A percentile compares a stretch with the other conserved stretches of the same genome.
These are phyloP conservation scores for Xerocomellus dryophilus DNA, from an alignment of 768 basidiomycete genomes.

Conservation along the genomic window DNA sequence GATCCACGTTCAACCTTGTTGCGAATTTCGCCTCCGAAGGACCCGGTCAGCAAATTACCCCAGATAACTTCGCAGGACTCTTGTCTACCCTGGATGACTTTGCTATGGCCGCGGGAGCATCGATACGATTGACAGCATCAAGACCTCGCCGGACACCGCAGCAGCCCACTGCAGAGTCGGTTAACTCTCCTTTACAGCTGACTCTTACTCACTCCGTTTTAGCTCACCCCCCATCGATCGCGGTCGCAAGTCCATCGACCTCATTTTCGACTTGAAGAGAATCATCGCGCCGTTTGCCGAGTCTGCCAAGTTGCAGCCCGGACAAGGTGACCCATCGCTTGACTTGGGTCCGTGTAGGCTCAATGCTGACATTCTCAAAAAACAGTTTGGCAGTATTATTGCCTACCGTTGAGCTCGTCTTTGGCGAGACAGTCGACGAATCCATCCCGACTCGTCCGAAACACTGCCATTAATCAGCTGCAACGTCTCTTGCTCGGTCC, in stretches of 20 bases:
- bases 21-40: conserved; percentile 60
- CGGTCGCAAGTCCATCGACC: conserved; percentile 79
- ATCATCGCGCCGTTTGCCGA: conserved; percentile 60
- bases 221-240: conserved; percentile 79
- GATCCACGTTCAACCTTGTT: conserved; percentile 80
- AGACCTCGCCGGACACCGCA: conserved; percentile 50
- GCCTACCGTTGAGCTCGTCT: conserved; percentile 68
- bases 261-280: conserved; percentile 70
- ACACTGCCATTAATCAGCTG: conserved; percentile 72
- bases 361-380: conserved; percentile 18
- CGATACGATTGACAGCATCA: conserved; percentile 56
- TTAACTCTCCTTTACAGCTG: not conserved
- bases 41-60: conserved; percentile 55
- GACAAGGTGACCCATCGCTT: conserved; percentile 24
- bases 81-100: conserved; percentile 84
- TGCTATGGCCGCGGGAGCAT: conserved; percentile 68
- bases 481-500: conserved; percentile 84
- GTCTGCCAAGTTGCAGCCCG: conserved; percentile 37
- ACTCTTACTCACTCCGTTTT: not conserved
- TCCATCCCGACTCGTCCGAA: conserved; percentile 79
- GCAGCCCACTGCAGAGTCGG: conserved; percentile 51
- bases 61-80: conserved; percentile 80
- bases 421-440: conserved; percentile 82
- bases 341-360: not conserved
- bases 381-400: conserved; percentile 73